Evolutionary conservation across 2,329 filamentous ascomycete genomes (phyloP).

Genomic region (Metarhizium humberi): DNA sequence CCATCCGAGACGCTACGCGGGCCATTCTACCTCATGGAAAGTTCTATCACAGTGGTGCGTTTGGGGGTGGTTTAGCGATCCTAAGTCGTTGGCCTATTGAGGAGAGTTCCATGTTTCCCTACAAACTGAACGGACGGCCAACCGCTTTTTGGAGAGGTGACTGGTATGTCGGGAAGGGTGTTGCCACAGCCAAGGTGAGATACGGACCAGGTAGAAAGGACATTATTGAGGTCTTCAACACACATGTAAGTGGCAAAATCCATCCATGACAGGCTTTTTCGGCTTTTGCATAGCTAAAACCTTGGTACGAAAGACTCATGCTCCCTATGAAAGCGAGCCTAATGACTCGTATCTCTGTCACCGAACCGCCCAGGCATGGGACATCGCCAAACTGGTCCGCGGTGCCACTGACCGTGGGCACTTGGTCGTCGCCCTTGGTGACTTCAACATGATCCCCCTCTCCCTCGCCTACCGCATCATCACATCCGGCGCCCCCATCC

Average conservation of each 20-base stretch:
- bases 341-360: constrained; percentile 85
- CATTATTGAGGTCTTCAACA: constrained; percentile 83
- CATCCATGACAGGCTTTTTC: background rate
- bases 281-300: background rate
- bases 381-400: constrained; percentile 81
- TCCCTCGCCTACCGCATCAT: constrained; percentile 80
- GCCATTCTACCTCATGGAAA: constrained; percentile 79
- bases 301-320: constrained; percentile 46
- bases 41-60: constrained; percentile 84
- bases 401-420: constrained; percentile 72
- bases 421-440: constrained; percentile 76
- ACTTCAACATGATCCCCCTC: constrained; percentile 93
- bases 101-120: constrained; percentile 76
- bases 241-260: constrained; percentile 50
- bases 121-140: constrained; percentile 86
- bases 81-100: constrained; percentile 88
- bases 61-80: constrained; percentile 82
- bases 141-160: constrained; percentile 92
- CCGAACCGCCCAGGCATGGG: constrained; percentile 87
- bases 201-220: constrained; percentile 57
- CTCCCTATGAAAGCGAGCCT: constrained; percentile 73
- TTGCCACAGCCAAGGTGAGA: constrained; percentile 73
- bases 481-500: constrained; percentile 65
- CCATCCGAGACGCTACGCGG: constrained; percentile 64
- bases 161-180: constrained; percentile 93